Percentiles rank a stretch among this genome's conserved stretches.
Evolutionary conservation across 2,329 filamentous ascomycete species (phyloP).

Genomic region (Phialophora expanda): DNA sequence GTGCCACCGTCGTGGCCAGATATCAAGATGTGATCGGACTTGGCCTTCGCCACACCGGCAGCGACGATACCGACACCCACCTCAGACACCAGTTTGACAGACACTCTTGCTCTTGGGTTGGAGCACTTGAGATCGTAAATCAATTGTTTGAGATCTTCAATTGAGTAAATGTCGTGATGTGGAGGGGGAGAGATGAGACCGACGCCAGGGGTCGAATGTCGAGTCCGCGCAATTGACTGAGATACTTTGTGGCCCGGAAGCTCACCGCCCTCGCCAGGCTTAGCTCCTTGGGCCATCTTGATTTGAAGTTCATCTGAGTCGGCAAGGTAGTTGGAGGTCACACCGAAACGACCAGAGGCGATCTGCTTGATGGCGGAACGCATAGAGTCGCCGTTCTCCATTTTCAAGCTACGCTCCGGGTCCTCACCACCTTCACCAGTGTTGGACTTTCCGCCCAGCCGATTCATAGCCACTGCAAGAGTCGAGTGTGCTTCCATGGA

Average conservation of each 20-base stretch:
- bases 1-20: slow-evolving; percentile 97
- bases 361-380: slow-evolving; percentile 97
- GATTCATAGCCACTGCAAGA: slow-evolving; percentile 94
- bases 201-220: slow-evolving; percentile 94
- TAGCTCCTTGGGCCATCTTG: slow-evolving; percentile 99
- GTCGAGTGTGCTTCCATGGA: slow-evolving; percentile 99
- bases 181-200: slow-evolving; percentile 94
- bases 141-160: slow-evolving; percentile 95
- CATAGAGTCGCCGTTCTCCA: slow-evolving; percentile 95
- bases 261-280: slow-evolving; percentile 97
- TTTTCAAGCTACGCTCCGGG: slow-evolving; percentile 80
- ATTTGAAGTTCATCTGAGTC: slow-evolving; percentile 97
- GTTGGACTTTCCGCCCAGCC: slow-evolving; percentile 94
- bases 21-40: slow-evolving; percentile 95
- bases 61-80: slow-evolving; percentile 97
- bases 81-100: slow-evolving; percentile 96
- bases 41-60: slow-evolving; percentile 95
- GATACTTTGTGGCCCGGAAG: slow-evolving; percentile 96
- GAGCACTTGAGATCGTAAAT: slow-evolving; percentile 98
- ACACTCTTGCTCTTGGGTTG: slow-evolving; percentile 87
- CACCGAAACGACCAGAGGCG: slow-evolving; percentile 92
- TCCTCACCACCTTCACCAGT: slow-evolving; percentile 98
- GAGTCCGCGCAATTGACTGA: slow-evolving; percentile 87
- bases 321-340: slow-evolving; percentile 91
- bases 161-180: slow-evolving; percentile 98